phyloP scores from a whole-genome alignment of 306 rosid genomes.

The Dicorynia guianensis region DNA sequence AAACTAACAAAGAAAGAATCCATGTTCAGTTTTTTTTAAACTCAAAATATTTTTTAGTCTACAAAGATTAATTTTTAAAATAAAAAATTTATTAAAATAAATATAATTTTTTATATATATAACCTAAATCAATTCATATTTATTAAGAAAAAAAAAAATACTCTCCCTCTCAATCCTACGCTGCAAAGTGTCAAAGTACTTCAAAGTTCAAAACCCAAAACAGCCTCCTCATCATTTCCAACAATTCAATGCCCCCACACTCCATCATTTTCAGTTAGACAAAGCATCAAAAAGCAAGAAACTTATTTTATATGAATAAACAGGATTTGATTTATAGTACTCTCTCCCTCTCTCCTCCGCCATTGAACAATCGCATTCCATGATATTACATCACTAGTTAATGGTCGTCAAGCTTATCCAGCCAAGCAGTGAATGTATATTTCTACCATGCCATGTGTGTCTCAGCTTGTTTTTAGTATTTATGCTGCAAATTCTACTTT shows the following conservation, averaged over 20 bases:
- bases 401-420: constrained; percentile 55
- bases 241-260: constrained; percentile 54
- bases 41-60: too few relatives aligned
- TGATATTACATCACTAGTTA: constrained; percentile 79
- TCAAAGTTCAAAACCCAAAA: not conserved
- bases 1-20: not conserved
- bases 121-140: too few relatives aligned
- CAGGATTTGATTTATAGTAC: constrained; percentile 11
- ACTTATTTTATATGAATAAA: constrained; percentile 6
- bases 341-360: constrained; percentile 35
- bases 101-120: too few relatives aligned
- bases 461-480: constrained; percentile 28
- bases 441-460: constrained; percentile 25
- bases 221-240: constrained; percentile 14
- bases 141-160: too few relatives aligned
- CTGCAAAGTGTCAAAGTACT: not conserved
- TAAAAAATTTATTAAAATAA: too few relatives aligned
- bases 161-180: not conserved
- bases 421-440: constrained; percentile 36
- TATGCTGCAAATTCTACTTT: constrained; percentile 16
- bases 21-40: too few relatives aligned
- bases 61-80: too few relatives aligned
- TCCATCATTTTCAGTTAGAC: constrained; percentile 64
- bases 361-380: constrained; percentile 58
- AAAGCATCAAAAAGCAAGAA: constrained; percentile 47